Evolutionary conservation across 2,329 filamentous ascomycete genomes (phyloP), one percentile per base, ranked within the genome.

Genomic region (Thielaviopsis punctulata): DNA sequence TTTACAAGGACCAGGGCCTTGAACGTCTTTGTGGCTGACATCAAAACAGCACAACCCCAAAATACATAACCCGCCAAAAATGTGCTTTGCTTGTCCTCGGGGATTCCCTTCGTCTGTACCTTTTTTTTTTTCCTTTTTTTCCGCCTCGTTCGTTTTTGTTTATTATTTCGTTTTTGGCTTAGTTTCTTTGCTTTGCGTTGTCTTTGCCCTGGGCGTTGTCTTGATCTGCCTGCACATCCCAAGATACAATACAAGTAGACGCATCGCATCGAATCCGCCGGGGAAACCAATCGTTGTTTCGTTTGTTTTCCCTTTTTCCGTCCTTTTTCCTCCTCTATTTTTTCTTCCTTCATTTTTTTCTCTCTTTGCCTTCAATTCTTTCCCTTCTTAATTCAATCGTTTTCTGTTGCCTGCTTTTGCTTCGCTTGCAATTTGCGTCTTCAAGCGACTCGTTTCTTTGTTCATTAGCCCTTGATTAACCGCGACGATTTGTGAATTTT

Each of bases 71-170:
- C n/a, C n/a, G 10, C 15, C 5, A 4, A 19, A 8, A 13, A 12
- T 19, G 41, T 23, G 18, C 18, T 44, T 18, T 10, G 51, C n/a
- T n/a, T n/a, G n/a, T n/a, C n/a, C n/a, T n/a, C n/a, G n/a, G n/a
- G n/a, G n/a, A n/a, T n/a, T n/a, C n/a, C n/a, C n/a, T n/a, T n/a
- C n/a, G n/a, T 39, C 39, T 51, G 45, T 30, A 47, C 36, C 49
- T 54, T 53, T 48, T 49, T 55, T 55, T 46, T 52, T 52, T 57
- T 53, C 46, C 51, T 52, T 56, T 47, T 25, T 47, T 47, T 12
- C 13, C 6, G 43, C n/a, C n/a, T n/a, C n/a, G n/a, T n/a, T n/a
- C n/a, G n/a, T n/a, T n/a, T n/a, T n/a, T n/a, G n/a, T n/a, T n/a
- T n/a, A n/a, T n/a, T n/a, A n/a, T n/a, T n/a, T n/a, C n/a, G n/a